Evolutionary conservation across 2,329 filamentous ascomycete genomes (phyloP).

Genomic region (Paramyrothecium roridum): DNA sequence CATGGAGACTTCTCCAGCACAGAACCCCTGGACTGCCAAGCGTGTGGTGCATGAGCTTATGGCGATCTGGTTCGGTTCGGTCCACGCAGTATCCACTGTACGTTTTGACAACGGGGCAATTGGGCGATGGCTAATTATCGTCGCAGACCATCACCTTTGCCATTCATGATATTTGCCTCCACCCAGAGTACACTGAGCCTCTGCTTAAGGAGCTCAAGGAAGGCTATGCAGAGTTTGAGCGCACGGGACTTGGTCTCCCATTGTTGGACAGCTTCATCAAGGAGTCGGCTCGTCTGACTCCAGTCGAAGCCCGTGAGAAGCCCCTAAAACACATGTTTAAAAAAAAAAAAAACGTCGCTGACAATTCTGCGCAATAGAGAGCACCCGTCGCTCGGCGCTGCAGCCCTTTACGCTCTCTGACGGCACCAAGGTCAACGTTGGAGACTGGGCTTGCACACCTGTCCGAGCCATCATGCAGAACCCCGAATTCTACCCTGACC

Average conservation of each 20-base stretch:
- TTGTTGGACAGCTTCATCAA: slow-evolving; percentile 8
- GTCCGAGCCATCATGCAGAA: slow-evolving; percentile 1
- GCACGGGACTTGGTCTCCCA: neutral
- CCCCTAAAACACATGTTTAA: neutral
- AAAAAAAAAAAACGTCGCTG: neutral
- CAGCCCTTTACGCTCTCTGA: slow-evolving; percentile 1
- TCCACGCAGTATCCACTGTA: slow-evolving; percentile 2
- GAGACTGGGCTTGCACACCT: slow-evolving; percentile 2
- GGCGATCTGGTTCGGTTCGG: slow-evolving; percentile 4
- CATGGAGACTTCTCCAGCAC: slow-evolving; percentile 1
- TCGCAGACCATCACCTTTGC: slow-evolving; percentile 3
- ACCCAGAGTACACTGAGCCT: slow-evolving; percentile 2
- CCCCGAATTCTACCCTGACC: neutral
- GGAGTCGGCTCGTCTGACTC: slow-evolving; percentile 5
- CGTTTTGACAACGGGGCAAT: neutral
- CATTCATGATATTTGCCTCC: slow-evolving; percentile 2
- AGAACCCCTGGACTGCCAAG: neutral
- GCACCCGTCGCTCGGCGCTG: neutral
- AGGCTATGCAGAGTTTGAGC: neutral
- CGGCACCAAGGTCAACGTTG: neutral
- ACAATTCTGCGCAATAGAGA: neutral
- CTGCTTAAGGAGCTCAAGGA: slow-evolving; percentile 2
- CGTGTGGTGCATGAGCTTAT: slow-evolving; percentile 3
- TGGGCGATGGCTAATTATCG: neutral
- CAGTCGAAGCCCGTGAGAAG: neutral